A percentile compares a stretch with the other conserved stretches of the same genome.
phyloP scores from a whole-genome alignment of 495 filamentous ascomycete genomes.

The Cercophora newfieldiana region DNA sequence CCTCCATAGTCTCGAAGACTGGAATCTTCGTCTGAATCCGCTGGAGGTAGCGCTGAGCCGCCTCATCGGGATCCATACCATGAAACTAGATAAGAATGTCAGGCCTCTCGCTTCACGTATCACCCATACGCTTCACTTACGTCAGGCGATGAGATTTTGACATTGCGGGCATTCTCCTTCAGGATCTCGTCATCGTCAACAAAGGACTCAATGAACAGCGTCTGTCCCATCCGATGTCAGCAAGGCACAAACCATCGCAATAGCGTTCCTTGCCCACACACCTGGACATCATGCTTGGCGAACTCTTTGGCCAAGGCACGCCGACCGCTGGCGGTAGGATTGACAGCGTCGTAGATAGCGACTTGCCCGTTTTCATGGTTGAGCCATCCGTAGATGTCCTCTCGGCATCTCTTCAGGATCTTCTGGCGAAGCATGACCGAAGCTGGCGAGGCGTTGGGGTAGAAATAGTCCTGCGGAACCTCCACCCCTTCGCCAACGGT shows the following conservation, averaged over 20 bases:
- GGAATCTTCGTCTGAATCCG: conserved; percentile 91
- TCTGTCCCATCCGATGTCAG: conserved; percentile 50
- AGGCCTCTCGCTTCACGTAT: conserved; percentile 18
- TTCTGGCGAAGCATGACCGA: conserved; percentile 90
- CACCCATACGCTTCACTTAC: conserved; percentile 44
- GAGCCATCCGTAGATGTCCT: conserved; percentile 94
- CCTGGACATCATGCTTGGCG: conserved; percentile 90
- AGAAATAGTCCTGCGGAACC: conserved; percentile 97
- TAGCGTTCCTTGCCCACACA: conserved; percentile 35
- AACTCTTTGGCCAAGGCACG: conserved; percentile 92
- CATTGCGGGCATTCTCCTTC: conserved; percentile 92
- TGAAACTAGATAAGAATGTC: conserved; percentile 66
- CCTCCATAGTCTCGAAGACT: conserved; percentile 94
- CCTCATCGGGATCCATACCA: conserved; percentile 87
- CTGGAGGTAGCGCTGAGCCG: conserved; percentile 84
- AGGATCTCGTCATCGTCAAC: conserved; percentile 93
- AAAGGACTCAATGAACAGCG: conserved; percentile 93
- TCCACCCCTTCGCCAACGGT: conserved; percentile 82
- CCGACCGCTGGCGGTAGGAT: conserved; percentile 80
- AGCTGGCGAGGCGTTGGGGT: conserved; percentile 84
- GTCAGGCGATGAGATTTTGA: conserved; percentile 98
- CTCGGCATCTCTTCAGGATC: conserved; percentile 94
- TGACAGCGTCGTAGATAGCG: conserved; percentile 99
- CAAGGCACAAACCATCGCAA: background rate
- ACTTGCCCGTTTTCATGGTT: conserved; percentile 98